These are phyloP conservation scores for Lentinula boryana DNA, from an alignment of 768 basidiomycete genomes.

Conservation along the genomic window DNA sequence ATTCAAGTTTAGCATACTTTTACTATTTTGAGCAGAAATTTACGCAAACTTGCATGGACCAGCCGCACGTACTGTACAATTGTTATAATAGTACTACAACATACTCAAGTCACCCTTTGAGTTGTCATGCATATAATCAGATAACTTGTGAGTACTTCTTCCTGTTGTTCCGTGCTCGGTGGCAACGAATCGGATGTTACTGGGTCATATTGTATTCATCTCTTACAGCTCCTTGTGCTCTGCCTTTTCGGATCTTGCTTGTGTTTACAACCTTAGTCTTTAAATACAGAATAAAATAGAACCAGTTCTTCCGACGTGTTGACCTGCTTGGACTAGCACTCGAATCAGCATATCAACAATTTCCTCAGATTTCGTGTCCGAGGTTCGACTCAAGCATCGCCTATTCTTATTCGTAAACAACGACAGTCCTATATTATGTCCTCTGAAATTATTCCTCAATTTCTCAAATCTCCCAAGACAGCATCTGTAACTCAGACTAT, in stretches of 20 bases:
- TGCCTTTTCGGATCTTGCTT: not conserved
- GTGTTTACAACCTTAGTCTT: not conserved
- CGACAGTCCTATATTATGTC: not conserved
- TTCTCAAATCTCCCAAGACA: constrained; percentile 66
- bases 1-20: no score
- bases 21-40: no score
- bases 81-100: no score
- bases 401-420: not conserved
- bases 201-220: not conserved
- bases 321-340: not conserved
- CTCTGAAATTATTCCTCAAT: constrained; percentile 21
- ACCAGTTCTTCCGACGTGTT: not conserved
- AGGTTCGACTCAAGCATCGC: no score
- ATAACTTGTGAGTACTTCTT: not conserved
- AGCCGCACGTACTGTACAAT: no score
- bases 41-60: no score
- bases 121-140: not conserved
- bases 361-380: no score
- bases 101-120: no score
- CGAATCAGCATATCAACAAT: no score
- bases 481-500: constrained; percentile 57
- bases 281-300: not conserved
- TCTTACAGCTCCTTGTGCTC: not conserved
- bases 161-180: not conserved
- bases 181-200: not conserved